These are phyloP conservation scores for Globisporangium carolinianum DNA, from an alignment of 352 stramenopile genomes.

Conservation along the genomic window DNA sequence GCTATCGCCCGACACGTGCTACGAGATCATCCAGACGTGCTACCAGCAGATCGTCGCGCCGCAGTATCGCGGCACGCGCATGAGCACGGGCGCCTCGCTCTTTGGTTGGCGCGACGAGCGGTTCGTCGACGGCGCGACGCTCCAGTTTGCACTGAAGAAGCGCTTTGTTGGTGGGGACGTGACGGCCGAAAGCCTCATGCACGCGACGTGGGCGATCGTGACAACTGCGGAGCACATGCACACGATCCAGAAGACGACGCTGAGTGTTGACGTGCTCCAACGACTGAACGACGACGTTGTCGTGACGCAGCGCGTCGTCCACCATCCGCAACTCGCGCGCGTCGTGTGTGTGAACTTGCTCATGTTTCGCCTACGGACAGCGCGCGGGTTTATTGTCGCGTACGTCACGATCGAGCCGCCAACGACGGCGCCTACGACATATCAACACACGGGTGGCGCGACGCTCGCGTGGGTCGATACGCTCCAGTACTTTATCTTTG, in stretches of 20 bases:
- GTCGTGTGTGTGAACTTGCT: conserved; percentile 37
- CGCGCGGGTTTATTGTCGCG: conserved; percentile 34
- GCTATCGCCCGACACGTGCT: conserved; percentile 24
- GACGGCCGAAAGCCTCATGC: conserved; percentile 29
- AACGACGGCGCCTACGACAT: conserved; percentile 9
- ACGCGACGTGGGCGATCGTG: conserved; percentile 42
- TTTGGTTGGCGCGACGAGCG: conserved; percentile 44
- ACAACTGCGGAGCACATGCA: conserved; percentile 44
- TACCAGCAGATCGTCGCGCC: conserved; percentile 43
- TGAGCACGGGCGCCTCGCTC: conserved; percentile 37
- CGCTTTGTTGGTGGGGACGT: conserved; percentile 12
- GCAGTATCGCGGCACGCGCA: conserved; percentile 24
- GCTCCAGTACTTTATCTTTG: conserved; percentile 36
- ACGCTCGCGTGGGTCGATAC: conserved; percentile 38
- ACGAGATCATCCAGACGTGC: conserved; percentile 43
- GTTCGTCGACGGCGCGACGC: conserved; percentile 37
- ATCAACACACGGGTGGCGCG: conserved; percentile 12
- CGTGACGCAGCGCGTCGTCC: conserved; percentile 35
- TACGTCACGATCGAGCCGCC: conserved; percentile 32
- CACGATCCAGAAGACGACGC: conserved; percentile 43
- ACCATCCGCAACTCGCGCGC: conserved; percentile 38
- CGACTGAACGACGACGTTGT: conserved; percentile 44
- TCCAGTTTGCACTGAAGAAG: conserved; percentile 41
- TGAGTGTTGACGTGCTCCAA: conserved; percentile 38
- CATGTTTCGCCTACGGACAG: conserved; percentile 18